Evolutionary conservation across 2,329 filamentous ascomycete genomes (phyloP).

Genomic region (Penicillium sp.): DNA sequence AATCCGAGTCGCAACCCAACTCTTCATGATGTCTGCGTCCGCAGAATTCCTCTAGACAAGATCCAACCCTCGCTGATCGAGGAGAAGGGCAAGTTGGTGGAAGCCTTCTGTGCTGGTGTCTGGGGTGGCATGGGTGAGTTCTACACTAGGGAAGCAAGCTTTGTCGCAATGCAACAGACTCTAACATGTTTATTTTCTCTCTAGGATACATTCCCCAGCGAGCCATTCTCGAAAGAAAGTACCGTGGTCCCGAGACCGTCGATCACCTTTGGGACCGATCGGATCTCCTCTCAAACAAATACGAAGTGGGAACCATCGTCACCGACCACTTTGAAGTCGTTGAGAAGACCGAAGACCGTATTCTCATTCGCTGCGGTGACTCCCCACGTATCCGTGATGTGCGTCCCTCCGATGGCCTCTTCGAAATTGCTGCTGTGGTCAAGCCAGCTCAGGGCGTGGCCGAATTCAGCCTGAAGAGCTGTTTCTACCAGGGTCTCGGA

Average conservation of each 20-base stretch:
- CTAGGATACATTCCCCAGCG: conserved; percentile 53
- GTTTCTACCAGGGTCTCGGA: conserved; percentile 57
- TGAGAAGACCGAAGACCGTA: conserved; percentile 58
- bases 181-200: background rate
- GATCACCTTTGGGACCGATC: conserved; percentile 60
- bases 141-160: background rate
- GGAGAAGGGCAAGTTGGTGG: conserved; percentile 58
- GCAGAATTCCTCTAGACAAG: conserved; percentile 60
- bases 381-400: conserved; percentile 58
- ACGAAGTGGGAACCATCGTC: conserved; percentile 62
- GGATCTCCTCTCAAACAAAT: conserved; percentile 56
- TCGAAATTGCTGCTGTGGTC: conserved; percentile 61
- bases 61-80: conserved; percentile 65
- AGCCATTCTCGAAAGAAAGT: conserved; percentile 58
- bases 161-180: background rate
- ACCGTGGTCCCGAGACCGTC: conserved; percentile 55
- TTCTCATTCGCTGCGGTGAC: conserved; percentile 65
- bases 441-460: conserved; percentile 59
- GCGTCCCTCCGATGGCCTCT: conserved; percentile 63
- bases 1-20: conserved; percentile 64
- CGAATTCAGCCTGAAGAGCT: conserved; percentile 65
- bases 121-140: conserved; percentile 64
- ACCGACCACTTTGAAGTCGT: conserved; percentile 73
- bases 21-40: conserved; percentile 63
- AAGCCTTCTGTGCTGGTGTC: conserved; percentile 66